A percentile compares a stretch with the other conserved stretches of the same genome.
Evolutionary conservation across 495 filamentous ascomycete species (phyloP).

Genomic region (Penicillium cataractarum): DNA sequence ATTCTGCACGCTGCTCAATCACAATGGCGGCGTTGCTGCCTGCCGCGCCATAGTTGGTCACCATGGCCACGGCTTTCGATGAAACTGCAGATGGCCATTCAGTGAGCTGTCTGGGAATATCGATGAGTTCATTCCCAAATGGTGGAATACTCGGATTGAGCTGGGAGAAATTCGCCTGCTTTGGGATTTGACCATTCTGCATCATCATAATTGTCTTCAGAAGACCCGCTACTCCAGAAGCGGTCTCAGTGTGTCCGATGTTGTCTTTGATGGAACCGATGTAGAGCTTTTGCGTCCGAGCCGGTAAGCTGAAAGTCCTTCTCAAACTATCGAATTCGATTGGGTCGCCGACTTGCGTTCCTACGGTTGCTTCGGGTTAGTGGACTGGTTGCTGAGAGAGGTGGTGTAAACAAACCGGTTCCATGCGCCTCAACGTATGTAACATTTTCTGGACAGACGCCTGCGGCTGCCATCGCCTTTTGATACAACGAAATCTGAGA

Average conservation of each 20-base stretch:
- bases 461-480: conserved; percentile 13
- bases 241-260: conserved; percentile 48
- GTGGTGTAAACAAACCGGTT: conserved; percentile 21
- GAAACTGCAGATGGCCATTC: background rate
- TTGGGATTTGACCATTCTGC: conserved; percentile 34
- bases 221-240: conserved; percentile 44
- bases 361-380: background rate
- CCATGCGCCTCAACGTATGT: conserved; percentile 44
- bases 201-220: conserved; percentile 50
- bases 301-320: conserved; percentile 28
- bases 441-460: conserved; percentile 19
- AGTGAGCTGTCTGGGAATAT: background rate
- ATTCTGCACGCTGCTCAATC: background rate
- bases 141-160: conserved; percentile 32
- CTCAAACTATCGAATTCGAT: conserved; percentile 33
- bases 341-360: conserved; percentile 45
- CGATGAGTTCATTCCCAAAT: background rate
- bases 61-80: background rate
- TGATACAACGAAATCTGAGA: conserved; percentile 38
- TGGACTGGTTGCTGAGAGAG: background rate
- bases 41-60: background rate
- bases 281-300: conserved; percentile 18
- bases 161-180: conserved; percentile 33
- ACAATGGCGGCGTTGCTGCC: background rate
- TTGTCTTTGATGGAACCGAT: conserved; percentile 46